Percentiles rank a stretch among this genome's conserved stretches.
Conservation (phyloP, 2,329 filamentous ascomycete genomes). For the Aureobasidium sp. region DNA sequence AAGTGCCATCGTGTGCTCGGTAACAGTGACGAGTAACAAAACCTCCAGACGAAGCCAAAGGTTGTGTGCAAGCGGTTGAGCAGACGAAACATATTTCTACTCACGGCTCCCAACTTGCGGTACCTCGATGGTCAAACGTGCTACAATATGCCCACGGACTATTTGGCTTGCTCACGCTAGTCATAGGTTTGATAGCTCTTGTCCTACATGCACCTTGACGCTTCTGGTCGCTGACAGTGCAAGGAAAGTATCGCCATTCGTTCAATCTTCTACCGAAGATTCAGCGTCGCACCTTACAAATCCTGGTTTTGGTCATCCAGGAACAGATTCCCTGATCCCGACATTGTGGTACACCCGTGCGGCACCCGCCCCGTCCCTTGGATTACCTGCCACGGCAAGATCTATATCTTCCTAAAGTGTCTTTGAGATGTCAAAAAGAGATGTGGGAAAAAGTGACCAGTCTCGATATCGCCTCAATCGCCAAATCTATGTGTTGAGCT, state of each 20-base stretch:
- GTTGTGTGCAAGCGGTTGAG: conserved; percentile 1
- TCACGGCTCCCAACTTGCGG: not conserved
- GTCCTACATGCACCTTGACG: not conserved
- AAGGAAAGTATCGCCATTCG: too few relatives aligned
- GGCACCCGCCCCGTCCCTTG: not conserved
- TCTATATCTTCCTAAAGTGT: not conserved
- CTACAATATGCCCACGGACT: conserved; percentile 3
- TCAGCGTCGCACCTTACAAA: not conserved
- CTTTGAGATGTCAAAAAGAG: not conserved
- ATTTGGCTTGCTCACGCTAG: conserved; percentile 9
- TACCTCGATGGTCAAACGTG: not conserved
- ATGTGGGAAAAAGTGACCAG: not conserved
- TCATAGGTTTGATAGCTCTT: not conserved
- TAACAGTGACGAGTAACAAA: conserved; percentile 6
- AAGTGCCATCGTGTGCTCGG: not conserved
- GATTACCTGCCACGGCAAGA: conserved; percentile 1
- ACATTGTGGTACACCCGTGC: not conserved
- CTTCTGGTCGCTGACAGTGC: not conserved
- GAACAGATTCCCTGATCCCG: not conserved
- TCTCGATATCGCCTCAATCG: not conserved
- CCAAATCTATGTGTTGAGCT: not conserved
- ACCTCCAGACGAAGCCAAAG: not conserved
- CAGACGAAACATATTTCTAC: not conserved
- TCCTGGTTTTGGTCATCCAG: conserved; percentile 10
- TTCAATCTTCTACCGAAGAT: too few relatives aligned